phyloP scores from a whole-genome alignment of 1,284 basidiomycete species.

The Moniliophthora roreri region DNA sequence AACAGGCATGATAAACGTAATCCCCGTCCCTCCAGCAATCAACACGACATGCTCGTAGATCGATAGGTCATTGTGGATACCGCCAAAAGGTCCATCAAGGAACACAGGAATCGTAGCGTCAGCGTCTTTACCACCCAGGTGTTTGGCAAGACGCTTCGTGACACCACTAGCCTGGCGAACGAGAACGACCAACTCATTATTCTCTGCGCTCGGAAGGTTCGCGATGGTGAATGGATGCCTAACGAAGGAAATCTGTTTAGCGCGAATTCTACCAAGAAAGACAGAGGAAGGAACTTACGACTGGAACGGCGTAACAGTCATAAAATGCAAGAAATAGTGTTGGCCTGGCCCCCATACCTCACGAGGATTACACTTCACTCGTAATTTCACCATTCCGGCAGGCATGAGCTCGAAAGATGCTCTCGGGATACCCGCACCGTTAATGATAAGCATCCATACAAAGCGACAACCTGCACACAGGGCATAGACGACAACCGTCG shows the following conservation, averaged over 20 bases:
- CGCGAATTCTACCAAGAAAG: not conserved
- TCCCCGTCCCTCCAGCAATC: slow-evolving; percentile 1
- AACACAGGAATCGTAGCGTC: not conserved
- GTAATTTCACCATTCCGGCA: slow-evolving; percentile 1
- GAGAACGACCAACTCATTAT: not conserved
- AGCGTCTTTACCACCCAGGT: not conserved
- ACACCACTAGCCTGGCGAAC: slow-evolving; percentile 4
- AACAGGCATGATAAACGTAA: slow-evolving; percentile 3
- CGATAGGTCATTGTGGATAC: not conserved
- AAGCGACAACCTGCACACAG: not conserved
- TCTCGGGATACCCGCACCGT: not conserved
- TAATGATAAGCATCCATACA: not conserved
- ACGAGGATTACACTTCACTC: not conserved
- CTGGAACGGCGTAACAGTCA: slow-evolving; percentile 1
- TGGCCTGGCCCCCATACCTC: not conserved
- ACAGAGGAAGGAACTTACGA: not conserved
- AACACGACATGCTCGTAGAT: slow-evolving; percentile 4
- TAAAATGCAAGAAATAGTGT: slow-evolving; percentile 3
- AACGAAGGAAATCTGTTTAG: not conserved
- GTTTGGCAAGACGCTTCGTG: not conserved
- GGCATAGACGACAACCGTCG: slow-evolving; percentile 2
- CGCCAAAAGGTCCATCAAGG: slow-evolving; percentile 3
- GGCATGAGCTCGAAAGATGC: slow-evolving; percentile 5
- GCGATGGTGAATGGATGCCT: slow-evolving; percentile 5
- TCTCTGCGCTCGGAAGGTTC: not conserved